Conservation (phyloP, 345 rosid genomes). For the Arabis hirsuta region DNA sequence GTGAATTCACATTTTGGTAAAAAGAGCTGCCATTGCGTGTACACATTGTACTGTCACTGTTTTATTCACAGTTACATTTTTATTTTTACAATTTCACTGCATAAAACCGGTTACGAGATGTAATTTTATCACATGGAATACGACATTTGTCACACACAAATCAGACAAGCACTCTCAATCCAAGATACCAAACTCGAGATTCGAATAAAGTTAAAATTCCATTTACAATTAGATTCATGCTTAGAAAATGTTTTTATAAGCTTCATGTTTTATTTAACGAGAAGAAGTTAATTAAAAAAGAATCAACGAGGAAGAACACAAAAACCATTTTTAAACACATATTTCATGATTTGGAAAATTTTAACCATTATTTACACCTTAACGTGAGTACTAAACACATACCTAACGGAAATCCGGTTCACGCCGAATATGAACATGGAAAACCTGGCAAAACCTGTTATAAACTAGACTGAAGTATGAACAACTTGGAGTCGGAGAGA, state of each 20-base stretch:
- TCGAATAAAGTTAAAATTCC: neutral
- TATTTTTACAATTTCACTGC: neutral
- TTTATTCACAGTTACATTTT: neutral
- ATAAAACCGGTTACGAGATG: conserved; percentile 1
- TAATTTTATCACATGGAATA: conserved; percentile 12
- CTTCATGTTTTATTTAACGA: neutral
- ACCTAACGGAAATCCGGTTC: no score
- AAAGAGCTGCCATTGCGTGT: conserved; percentile 38
- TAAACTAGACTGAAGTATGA: conserved; percentile 16
- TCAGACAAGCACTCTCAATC: conserved; percentile 9
- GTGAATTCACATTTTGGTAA: conserved; percentile 34
- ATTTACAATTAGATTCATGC: conserved; percentile 1
- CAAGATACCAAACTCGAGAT: conserved; percentile 3
- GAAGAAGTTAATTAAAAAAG: neutral
- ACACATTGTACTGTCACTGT: conserved; percentile 16
- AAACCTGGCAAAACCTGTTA: conserved; percentile 21
- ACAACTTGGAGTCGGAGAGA: conserved; percentile 7
- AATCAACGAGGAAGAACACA: neutral
- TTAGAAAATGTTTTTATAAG: neutral
- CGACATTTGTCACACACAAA: neutral
- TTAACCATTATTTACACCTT: neutral
- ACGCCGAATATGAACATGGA: conserved; percentile 6
- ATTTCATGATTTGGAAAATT: neutral
- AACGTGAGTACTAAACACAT: no score
- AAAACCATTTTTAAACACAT: no score